A percentile compares a stretch with the other conserved stretches of the same genome.
These are phyloP conservation scores for Thraustotheca clavata DNA, from an alignment of 352 stramenopile genomes.

Conservation along the genomic window DNA sequence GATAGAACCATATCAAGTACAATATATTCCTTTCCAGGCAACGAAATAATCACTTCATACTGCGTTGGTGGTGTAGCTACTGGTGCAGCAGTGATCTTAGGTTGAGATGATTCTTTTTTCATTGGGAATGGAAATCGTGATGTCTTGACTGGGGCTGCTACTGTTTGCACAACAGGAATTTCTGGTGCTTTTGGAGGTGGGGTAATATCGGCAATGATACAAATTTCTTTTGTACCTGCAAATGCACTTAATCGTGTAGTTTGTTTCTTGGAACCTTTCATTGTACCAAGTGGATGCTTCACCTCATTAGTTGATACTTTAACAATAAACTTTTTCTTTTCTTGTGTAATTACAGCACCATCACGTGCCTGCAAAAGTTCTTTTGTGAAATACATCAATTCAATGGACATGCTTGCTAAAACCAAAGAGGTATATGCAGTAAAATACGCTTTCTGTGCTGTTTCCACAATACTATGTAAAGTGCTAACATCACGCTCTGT, in stretches of 20 bases:
- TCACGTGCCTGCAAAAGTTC: conserved; percentile 17
- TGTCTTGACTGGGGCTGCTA: background rate
- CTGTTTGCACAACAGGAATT: background rate
- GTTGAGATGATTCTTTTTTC: background rate
- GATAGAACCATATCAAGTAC: background rate
- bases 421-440: conserved; percentile 49
- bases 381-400: background rate
- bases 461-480: conserved; percentile 44
- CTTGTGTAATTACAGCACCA: background rate
- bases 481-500: conserved; percentile 40
- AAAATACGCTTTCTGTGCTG: conserved; percentile 39
- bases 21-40: background rate
- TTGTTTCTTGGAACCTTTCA: conserved; percentile 11
- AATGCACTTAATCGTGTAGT: conserved; percentile 4
- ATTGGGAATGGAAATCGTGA: background rate
- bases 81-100: background rate
- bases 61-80: background rate
- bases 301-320: background rate
- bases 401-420: conserved; percentile 24
- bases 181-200: background rate
- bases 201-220: background rate
- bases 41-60: background rate
- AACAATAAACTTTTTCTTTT: background rate
- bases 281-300: background rate
- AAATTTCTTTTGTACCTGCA: background rate